Conservation (phyloP, 768 basidiomycete genomes). For the Lepiota subincarnata region DNA sequence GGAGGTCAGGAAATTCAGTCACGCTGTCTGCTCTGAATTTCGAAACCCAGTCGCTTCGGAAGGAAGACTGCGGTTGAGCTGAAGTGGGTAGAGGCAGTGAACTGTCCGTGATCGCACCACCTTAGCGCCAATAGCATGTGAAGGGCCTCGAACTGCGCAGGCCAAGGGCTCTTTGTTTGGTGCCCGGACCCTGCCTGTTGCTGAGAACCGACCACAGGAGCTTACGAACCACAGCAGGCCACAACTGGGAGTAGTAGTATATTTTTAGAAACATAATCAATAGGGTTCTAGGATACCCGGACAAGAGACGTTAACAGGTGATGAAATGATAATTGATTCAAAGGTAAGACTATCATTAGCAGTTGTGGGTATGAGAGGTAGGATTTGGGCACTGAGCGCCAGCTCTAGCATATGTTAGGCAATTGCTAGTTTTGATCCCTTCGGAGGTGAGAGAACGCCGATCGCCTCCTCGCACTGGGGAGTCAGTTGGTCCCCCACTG, state of each 20-base stretch:
- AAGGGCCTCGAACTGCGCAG: too few species aligned
- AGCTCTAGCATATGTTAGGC: neutral
- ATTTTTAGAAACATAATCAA: neutral
- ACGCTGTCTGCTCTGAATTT: neutral
- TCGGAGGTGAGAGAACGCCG: slow-evolving; percentile 46
- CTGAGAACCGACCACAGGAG: neutral
- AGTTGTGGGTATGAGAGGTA: neutral
- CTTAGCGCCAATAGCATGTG: neutral
- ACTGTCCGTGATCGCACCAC: neutral
- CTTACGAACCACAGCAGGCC: neutral
- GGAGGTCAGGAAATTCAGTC: too few species aligned
- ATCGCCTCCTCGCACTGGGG: too few species aligned
- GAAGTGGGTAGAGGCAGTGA: neutral
- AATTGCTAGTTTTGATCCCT: slow-evolving; percentile 24
- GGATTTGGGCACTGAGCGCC: neutral
- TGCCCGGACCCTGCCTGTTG: neutral
- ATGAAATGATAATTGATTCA: too few species aligned
- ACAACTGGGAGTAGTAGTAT: neutral
- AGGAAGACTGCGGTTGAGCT: neutral
- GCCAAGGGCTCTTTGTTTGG: neutral
- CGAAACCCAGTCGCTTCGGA: neutral
- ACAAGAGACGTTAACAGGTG: too few species aligned
- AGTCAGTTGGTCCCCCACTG: too few species aligned
- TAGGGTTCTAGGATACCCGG: too few species aligned
- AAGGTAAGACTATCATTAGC: neutral